Evolutionary conservation across 1,284 basidiomycete species (phyloP).

Genomic region (Lignosus rhinocerotis): DNA sequence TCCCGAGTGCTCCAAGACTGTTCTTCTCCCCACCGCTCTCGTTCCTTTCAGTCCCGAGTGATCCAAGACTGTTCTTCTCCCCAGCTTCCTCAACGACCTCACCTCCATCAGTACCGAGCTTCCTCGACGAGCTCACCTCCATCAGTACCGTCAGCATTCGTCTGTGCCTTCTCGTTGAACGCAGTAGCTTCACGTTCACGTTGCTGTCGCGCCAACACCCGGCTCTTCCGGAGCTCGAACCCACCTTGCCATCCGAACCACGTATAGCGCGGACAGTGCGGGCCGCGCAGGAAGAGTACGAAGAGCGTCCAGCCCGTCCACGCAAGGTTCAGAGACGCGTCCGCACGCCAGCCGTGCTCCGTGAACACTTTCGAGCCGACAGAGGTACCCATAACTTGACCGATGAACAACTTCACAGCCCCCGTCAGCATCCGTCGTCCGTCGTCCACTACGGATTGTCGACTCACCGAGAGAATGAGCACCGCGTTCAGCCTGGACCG

Average conservation of each 20-base stretch:
- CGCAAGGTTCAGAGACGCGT: conserved; percentile 48
- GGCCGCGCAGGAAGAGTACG: conserved; percentile 45
- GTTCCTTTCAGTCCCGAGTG: no score
- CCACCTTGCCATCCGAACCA: conserved; percentile 44
- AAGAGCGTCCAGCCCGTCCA: conserved; percentile 43
- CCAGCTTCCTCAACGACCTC: no score
- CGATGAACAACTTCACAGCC: conserved; percentile 37
- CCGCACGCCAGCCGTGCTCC: conserved; percentile 50
- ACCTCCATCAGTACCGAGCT: no score
- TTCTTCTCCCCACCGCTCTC: no score
- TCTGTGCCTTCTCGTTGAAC: not conserved
- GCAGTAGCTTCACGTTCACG: not conserved
- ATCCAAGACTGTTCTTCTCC: no score
- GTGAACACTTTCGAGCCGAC: conserved; percentile 53
- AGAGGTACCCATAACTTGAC: conserved; percentile 54
- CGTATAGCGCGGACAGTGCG: conserved; percentile 38
- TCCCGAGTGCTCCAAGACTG: no score
- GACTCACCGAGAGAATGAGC: conserved; percentile 43
- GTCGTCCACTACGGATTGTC: not conserved
- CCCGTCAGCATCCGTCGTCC: not conserved
- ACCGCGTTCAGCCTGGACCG: conserved; percentile 54
- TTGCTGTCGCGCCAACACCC: conserved; percentile 8
- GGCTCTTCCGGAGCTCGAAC: conserved; percentile 27
- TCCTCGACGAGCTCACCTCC: not conserved
- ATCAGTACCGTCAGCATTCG: no score